A percentile compares a stretch with the other conserved stretches of the same genome.
Conservation (phyloP, 495 filamentous ascomycete genomes). For the Collariella sp. region DNA sequence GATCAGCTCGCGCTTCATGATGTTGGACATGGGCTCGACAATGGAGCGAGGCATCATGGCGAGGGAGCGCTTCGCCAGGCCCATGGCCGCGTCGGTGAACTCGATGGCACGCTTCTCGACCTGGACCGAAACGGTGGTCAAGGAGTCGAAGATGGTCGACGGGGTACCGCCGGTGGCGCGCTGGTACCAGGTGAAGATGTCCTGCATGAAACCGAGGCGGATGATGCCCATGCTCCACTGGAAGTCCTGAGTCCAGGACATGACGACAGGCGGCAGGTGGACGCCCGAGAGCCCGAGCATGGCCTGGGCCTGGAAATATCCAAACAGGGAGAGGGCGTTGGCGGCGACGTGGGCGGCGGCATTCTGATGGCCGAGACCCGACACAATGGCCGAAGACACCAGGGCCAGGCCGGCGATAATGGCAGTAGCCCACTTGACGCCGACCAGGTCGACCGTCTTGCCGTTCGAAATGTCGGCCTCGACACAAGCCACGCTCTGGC, state of each 20-base stretch:
- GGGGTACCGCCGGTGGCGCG: constrained; percentile 86
- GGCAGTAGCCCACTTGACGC: constrained; percentile 86
- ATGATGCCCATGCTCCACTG: constrained; percentile 99
- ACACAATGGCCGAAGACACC: constrained; percentile 73
- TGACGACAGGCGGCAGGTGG: constrained; percentile 77
- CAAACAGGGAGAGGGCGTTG: constrained; percentile 87
- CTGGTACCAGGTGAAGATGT: constrained; percentile 93
- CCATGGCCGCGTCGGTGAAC: constrained; percentile 25
- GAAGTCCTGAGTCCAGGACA: constrained; percentile 97
- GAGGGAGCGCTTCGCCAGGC: constrained; percentile 41
- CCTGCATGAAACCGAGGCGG: constrained; percentile 73
- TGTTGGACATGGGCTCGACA: constrained; percentile 26
- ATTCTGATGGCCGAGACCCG: constrained; percentile 82
- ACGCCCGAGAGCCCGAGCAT: constrained; percentile 83
- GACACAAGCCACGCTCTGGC: constrained; percentile 70
- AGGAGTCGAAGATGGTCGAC: constrained; percentile 65
- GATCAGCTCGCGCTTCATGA: constrained; percentile 27
- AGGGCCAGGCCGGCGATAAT: constrained; percentile 82
- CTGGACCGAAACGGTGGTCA: constrained; percentile 73
- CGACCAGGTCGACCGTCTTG: constrained; percentile 84
- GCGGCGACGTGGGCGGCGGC: constrained; percentile 93
- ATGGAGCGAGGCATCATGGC: constrained; percentile 45
- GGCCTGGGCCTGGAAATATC: constrained; percentile 95
- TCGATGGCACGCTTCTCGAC: constrained; percentile 64
- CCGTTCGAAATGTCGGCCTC: constrained; percentile 86